Percentiles rank a stretch among this genome's conserved stretches.
Evolutionary conservation across 169 alveolate genomes (phyloP).

Genomic region (Eimeria falciformis): DNA sequence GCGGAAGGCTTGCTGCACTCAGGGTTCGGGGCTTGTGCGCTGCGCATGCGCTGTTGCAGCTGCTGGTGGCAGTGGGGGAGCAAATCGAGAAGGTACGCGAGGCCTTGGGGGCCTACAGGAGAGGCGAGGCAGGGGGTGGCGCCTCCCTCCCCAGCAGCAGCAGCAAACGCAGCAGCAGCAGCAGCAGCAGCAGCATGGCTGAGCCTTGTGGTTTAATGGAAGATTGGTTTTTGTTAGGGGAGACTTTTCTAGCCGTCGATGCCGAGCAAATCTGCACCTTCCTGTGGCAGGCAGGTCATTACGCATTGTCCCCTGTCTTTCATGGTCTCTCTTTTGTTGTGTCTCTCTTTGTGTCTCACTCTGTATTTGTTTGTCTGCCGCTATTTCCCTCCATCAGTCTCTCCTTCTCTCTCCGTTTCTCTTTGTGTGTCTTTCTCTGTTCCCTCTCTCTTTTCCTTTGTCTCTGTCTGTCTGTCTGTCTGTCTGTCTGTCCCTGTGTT

Average conservation of each 20-base stretch:
- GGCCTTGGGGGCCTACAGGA: constrained; percentile 60
- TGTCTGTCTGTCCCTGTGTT: no score
- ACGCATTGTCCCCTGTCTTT: neutral
- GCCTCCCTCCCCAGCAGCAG: neutral
- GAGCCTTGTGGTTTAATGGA: neutral
- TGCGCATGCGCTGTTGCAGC: constrained; percentile 1
- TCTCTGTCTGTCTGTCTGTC: no score
- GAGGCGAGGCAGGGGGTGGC: constrained; percentile 34
- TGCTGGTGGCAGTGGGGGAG: constrained; percentile 46
- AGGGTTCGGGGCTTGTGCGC: neutral
- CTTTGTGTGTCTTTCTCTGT: neutral
- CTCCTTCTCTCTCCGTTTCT: neutral
- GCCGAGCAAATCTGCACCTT: neutral
- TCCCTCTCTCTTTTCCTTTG: neutral
- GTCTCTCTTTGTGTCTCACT: neutral
- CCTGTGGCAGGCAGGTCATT: neutral
- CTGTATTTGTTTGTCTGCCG: neutral
- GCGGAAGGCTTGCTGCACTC: neutral
- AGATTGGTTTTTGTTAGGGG: neutral
- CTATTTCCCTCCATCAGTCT: neutral
- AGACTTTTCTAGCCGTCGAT: neutral
- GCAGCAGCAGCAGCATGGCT: neutral
- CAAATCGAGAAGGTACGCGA: constrained; percentile 47
- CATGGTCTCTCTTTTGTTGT: neutral
- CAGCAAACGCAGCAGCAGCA: neutral